phyloP scores from a whole-genome alignment of 768 basidiomycete species.

The Royoungia palumana region DNA sequence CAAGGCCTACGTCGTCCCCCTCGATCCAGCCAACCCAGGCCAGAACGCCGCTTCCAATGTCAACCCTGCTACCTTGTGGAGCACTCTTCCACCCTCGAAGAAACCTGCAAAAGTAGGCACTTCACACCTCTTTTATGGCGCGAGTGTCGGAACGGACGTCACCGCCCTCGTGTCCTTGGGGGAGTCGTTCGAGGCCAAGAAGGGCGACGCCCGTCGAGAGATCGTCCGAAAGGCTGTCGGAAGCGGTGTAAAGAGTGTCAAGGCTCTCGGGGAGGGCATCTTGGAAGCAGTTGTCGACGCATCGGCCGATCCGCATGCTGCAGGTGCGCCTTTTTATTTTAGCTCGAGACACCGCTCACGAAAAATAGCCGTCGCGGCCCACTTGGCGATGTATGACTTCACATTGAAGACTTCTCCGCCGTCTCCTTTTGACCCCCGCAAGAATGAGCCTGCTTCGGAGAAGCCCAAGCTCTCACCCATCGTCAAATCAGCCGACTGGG shows the following conservation, averaged over 20 bases:
- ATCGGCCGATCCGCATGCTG: conserved; percentile 68
- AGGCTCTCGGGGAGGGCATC: conserved; percentile 54
- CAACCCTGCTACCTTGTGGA: conserved; percentile 52
- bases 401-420: conserved; percentile 72
- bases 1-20: conserved; percentile 54
- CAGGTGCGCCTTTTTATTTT: conserved; percentile 45
- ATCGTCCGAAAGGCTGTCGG: conserved; percentile 68
- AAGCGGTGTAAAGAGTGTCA: conserved; percentile 67
- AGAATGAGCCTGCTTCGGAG: conserved; percentile 48
- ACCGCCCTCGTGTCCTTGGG: conserved; percentile 60
- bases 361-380: conserved; percentile 65
- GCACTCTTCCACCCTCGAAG: conserved; percentile 42
- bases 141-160: conserved; percentile 37
- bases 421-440: conserved; percentile 61
- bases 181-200: conserved; percentile 47
- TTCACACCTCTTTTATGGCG: conserved; percentile 61
- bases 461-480: conserved; percentile 49
- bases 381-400: conserved; percentile 74
- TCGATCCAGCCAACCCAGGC: conserved; percentile 45
- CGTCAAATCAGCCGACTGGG: conserved; percentile 55
- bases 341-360: neutral
- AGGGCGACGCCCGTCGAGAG: conserved; percentile 52
- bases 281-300: conserved; percentile 63
- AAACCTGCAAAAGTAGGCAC: conserved; percentile 61
- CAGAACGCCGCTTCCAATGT: conserved; percentile 33